Evolutionary conservation across 768 basidiomycete species (phyloP), one percentile per base, ranked within the genome.

Genomic region (Lentinus tigrinus): DNA sequence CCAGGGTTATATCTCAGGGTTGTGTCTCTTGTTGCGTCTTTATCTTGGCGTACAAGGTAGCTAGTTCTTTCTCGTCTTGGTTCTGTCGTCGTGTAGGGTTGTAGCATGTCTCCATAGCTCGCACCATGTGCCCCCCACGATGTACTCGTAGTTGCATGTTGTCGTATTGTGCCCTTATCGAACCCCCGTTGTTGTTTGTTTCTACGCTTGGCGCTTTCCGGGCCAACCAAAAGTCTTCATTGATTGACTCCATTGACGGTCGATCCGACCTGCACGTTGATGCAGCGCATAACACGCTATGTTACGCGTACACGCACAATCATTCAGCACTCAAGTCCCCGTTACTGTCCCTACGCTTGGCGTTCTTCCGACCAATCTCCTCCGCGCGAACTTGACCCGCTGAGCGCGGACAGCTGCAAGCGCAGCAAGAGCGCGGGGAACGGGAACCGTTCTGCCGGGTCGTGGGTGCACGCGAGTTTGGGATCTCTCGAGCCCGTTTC

Each of bases 71-170:
- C 46, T 17, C n/a, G 17, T 7, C 23, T 47, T 28, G 11, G 27
- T 24, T 19, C 17, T 47, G 42, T 31, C 27, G 47, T 56, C 47
- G 56, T 52, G 56, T 44, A 37, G 23, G 34, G 13, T 8, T 34
- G 49, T 51, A 44, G 34, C 52, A 34, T 57, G 52, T 57, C 31
- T 31, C 31, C 31, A 44, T 47, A 57, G 56, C 56, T 52, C 52
- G 42, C 46, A 38, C 36, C 24, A 10, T 19, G 37, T 23, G 27
- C 40, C 21, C 31, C 56, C 49, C 50, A 57, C 43, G 44, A 52
- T 51, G 56, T 57, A 57, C 56, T 37, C 34, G 11, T 51, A 48
- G 26, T 50, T 48, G 43, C 31, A 31, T 31, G 31, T 31, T 31
- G 42, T 31, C 24, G 4, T 24, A 51, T 21, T 51, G 31, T 21